These are phyloP conservation scores for Calendula officinalis DNA, from an alignment of 129 eudicot species.

Conservation along the genomic window DNA sequence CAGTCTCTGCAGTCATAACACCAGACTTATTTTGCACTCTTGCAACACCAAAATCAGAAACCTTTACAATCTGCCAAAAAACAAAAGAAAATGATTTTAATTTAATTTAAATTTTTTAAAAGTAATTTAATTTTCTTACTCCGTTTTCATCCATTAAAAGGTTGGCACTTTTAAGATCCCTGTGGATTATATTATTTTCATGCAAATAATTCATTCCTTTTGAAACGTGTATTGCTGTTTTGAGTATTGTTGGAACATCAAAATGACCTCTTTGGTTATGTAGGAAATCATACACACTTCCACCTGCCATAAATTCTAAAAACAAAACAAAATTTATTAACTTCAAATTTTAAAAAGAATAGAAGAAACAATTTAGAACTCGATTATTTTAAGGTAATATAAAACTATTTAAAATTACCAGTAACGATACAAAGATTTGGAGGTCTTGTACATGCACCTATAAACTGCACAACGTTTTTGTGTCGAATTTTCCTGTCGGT, in stretches of 20 bases:
- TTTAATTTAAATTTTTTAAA: neutral
- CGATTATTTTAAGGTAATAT: neutral
- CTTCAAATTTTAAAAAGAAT: conserved; percentile 3
- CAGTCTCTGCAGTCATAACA: conserved; percentile 68
- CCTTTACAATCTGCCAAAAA: conserved; percentile 50
- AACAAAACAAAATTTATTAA: conserved; percentile 10
- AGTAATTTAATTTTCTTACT: conserved; percentile 45
- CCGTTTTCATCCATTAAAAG: conserved; percentile 82
- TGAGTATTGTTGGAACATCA: conserved; percentile 65
- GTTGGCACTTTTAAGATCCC: conserved; percentile 95
- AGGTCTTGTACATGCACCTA: conserved; percentile 89
- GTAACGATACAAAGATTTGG: conserved; percentile 84
- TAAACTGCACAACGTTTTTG: conserved; percentile 81
- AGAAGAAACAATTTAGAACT: neutral
- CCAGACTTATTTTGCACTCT: conserved; percentile 57
- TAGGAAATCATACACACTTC: conserved; percentile 76
- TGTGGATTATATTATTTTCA: conserved; percentile 72
- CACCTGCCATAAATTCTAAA: conserved; percentile 88
- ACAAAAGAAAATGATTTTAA: too few species aligned
- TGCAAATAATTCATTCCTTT: conserved; percentile 96
- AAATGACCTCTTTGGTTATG: conserved; percentile 63
- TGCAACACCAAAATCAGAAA: conserved; percentile 71
- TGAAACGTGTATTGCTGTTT: conserved; percentile 70
- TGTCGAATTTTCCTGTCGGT: conserved; percentile 77
- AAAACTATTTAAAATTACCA: conserved; percentile 43